phyloP scores from a whole-genome alignment of 768 basidiomycete species.

The Tricholoma sp. region DNA sequence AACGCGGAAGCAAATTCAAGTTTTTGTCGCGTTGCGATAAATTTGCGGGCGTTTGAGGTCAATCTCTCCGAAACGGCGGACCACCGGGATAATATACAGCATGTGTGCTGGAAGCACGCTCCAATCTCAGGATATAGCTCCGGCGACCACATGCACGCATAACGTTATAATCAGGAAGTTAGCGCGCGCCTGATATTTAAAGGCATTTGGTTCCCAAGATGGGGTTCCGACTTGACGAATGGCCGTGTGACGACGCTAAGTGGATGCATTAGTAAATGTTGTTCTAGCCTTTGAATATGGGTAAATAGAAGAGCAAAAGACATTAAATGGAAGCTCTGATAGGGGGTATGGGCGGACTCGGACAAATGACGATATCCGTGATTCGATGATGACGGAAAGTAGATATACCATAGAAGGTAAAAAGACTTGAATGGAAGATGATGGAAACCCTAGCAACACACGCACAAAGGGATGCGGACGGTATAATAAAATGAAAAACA shows the following conservation, averaged over 20 bases:
- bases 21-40: neutral
- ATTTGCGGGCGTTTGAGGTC: neutral
- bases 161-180: neutral
- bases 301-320: conserved; percentile 8
- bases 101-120: neutral
- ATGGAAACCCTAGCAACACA: neutral
- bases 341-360: conserved; percentile 3
- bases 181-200: conserved; percentile 37
- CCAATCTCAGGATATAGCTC: neutral
- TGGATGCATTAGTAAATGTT: neutral
- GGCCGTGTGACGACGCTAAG: conserved; percentile 51
- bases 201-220: conserved; percentile 57
- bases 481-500: neutral
- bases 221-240: conserved; percentile 49
- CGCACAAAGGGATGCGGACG: neutral
- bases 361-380: neutral
- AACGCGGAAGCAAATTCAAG: no score
- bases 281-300: conserved; percentile 5
- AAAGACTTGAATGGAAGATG: neutral
- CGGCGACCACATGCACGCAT: neutral
- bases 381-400: neutral
- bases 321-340: conserved; percentile 5
- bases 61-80: neutral
- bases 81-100: neutral
- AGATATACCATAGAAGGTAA: neutral